Base-by-base conservation (phyloP, 805 yeast genomes). In the Gaillardinia entomophila region DNA sequence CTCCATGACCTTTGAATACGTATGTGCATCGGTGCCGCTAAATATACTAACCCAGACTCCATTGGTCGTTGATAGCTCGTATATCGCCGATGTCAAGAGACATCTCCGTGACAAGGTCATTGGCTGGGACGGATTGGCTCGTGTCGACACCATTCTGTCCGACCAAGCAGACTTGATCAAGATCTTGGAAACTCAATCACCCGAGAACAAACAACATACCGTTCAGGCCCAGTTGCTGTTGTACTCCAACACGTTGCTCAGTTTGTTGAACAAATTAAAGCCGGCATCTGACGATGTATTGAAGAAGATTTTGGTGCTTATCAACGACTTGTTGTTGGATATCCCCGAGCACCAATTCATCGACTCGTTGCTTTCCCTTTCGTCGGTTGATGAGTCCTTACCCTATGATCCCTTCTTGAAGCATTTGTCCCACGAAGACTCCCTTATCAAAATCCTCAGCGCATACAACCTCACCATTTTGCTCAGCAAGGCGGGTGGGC, bases 81-180 rank as follows among this genome's bases (percentile, higher is more conserved):
- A 73, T 46, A 66, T 85, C 49, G 69, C 71, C 36, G 89, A 81
- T 46, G 71, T 80, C 33, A 69, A 81, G 45, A 67, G 71, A 42
- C 77, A 76, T 40, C 79, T 87, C 41, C 70, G 92, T 48, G 80
- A 84, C 38, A 75, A 92, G 42, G 79, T 89, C 20, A 75, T 88
- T 35, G 94, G 95, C 20, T 89, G 97, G 97, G 94, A 85, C 49
- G 94, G 94, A 7, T 77, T 83, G 46, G 79, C 84, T 8, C 71
- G 95, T 34, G 79, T 89, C 13, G 78, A 75, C 30, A 73, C 79
- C 28, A 66, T 89, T 24, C 62, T 79, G 27, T 71, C 71, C 31
- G 76, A 75, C 39, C 92, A 86, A 53, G 90, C 89, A 8, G 71
- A 71, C 32, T 60, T 70, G 28, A 65, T 78, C 45, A 75, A 75